These are phyloP conservation scores for Leptomonas seymouri DNA, from an alignment of 208 protist species.

Conservation along the genomic window DNA sequence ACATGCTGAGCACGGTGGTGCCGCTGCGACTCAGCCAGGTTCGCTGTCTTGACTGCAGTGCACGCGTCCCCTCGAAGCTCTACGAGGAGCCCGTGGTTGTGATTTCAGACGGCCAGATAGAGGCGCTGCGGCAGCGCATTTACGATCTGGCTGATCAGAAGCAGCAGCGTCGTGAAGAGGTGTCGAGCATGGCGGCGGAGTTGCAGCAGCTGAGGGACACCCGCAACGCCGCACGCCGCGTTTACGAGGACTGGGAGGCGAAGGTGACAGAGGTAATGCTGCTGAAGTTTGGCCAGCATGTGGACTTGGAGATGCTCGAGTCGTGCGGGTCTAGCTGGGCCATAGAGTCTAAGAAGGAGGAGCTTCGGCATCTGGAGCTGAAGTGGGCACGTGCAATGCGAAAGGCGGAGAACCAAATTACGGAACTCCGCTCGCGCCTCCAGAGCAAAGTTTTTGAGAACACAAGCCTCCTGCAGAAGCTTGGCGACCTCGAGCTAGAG, in stretches of 20 bases:
- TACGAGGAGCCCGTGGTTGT: slow-evolving; percentile 69
- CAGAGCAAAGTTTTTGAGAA: slow-evolving; percentile 77
- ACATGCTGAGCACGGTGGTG: slow-evolving; percentile 94
- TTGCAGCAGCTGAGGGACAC: slow-evolving; percentile 69
- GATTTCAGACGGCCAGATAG: slow-evolving; percentile 68
- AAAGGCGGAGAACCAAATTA: slow-evolving; percentile 72
- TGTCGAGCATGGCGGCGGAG: slow-evolving; percentile 59
- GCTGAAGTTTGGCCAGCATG: slow-evolving; percentile 94
- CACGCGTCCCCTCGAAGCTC: slow-evolving; percentile 56
- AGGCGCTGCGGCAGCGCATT: slow-evolving; percentile 74
- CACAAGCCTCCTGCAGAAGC: slow-evolving; percentile 88
- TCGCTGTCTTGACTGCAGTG: slow-evolving; percentile 53
- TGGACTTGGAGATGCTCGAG: slow-evolving; percentile 94
- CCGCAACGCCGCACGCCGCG: slow-evolving; percentile 69
- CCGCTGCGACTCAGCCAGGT: slow-evolving; percentile 86
- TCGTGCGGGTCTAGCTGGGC: slow-evolving; percentile 81
- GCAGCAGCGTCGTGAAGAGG: slow-evolving; percentile 41
- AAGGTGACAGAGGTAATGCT: slow-evolving; percentile 94
- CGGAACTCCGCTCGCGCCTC: slow-evolving; percentile 59
- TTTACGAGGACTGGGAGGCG: slow-evolving; percentile 82
- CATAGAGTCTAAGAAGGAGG: slow-evolving; percentile 91
- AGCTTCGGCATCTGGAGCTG: slow-evolving; percentile 83
- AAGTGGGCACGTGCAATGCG: slow-evolving; percentile 73
- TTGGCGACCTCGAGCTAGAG: slow-evolving; percentile 78
- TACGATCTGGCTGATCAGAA: slow-evolving; percentile 84